These are phyloP conservation scores for Cladosporium cucumerinum DNA, from an alignment of 2,329 filamentous ascomycete species.

Conservation along the genomic window DNA sequence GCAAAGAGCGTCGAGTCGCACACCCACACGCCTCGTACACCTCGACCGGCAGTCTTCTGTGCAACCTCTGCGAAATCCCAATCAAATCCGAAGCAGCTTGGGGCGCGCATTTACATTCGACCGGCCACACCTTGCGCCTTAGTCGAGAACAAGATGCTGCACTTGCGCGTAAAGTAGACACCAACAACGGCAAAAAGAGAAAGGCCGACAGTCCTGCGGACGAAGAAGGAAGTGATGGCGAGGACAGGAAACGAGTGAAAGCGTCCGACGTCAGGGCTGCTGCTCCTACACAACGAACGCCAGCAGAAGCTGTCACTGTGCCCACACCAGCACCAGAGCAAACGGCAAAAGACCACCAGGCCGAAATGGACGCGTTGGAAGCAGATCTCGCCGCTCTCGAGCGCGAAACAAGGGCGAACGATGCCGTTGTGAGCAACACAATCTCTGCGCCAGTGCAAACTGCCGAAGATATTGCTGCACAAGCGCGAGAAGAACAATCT, in stretches of 20 bases:
- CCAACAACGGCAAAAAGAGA: slow-evolving; percentile 48
- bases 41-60: slow-evolving; percentile 64
- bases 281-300: background rate
- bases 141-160: slow-evolving; percentile 27
- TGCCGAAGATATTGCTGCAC: slow-evolving; percentile 45
- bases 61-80: slow-evolving; percentile 62
- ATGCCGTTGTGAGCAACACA: slow-evolving; percentile 30
- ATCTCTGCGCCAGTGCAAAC: slow-evolving; percentile 48
- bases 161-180: slow-evolving; percentile 30
- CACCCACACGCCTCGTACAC: slow-evolving; percentile 68
- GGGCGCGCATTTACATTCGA: slow-evolving; percentile 59
- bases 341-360: slow-evolving; percentile 37
- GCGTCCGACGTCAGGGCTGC: background rate
- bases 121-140: slow-evolving; percentile 43
- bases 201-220: slow-evolving; percentile 40
- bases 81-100: slow-evolving; percentile 66
- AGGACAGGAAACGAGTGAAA: slow-evolving; percentile 20
- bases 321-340: slow-evolving; percentile 22
- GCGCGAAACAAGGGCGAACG: slow-evolving; percentile 26
- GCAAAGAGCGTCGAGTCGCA: slow-evolving; percentile 68
- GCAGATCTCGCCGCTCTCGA: slow-evolving; percentile 63
- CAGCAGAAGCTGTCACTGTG: background rate
- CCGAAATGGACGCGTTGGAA: slow-evolving; percentile 70
- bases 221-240: slow-evolving; percentile 19
- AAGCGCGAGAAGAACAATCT: slow-evolving; percentile 44